These are phyloP conservation scores for Paecilomyces sp. DNA, from an alignment of 2,329 filamentous ascomycete species.

Conservation along the genomic window DNA sequence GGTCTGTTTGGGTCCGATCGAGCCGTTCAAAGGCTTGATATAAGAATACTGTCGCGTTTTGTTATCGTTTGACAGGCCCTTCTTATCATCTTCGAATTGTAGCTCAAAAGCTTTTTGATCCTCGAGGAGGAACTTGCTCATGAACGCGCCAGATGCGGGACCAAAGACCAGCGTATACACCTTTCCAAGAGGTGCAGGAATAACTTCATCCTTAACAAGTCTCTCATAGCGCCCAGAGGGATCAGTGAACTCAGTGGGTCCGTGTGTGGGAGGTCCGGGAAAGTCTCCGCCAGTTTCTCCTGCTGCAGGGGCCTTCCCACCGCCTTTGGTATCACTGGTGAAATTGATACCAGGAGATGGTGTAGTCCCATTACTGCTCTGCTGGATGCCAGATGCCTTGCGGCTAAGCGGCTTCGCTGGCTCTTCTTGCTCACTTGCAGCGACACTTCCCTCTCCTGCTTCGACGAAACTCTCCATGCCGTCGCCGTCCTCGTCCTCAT, in stretches of 20 bases:
- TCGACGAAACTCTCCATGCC: slow-evolving; percentile 56
- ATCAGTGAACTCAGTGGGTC: slow-evolving; percentile 80
- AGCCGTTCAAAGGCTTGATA: slow-evolving; percentile 77
- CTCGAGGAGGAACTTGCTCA: slow-evolving; percentile 75
- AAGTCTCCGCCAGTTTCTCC: slow-evolving; percentile 52
- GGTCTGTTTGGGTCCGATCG: slow-evolving; percentile 88
- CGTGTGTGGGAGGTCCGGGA: slow-evolving; percentile 75
- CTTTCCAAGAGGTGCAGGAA: slow-evolving; percentile 83
- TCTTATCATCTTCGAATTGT: slow-evolving; percentile 73
- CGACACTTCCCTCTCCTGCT: slow-evolving; percentile 46
- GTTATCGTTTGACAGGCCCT: slow-evolving; percentile 67
- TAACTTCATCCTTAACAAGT: slow-evolving; percentile 73
- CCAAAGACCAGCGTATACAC: slow-evolving; percentile 87
- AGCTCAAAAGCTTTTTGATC: slow-evolving; percentile 89
- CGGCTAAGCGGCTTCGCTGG: slow-evolving; percentile 52
- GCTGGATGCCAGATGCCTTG: slow-evolving; percentile 58
- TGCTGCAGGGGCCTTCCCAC: slow-evolving; percentile 40
- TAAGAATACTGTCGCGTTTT: slow-evolving; percentile 72
- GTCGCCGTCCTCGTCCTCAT: slow-evolving; percentile 45
- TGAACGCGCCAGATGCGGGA: slow-evolving; percentile 67
- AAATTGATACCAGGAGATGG: slow-evolving; percentile 27
- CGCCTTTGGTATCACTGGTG: slow-evolving; percentile 34
- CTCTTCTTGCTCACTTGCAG: slow-evolving; percentile 44
- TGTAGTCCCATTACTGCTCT: slow-evolving; percentile 24
- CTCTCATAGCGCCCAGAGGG: slow-evolving; percentile 73